Conservation (phyloP, 345 rosid genomes). For the Lagerstroemia speciosa region DNA sequence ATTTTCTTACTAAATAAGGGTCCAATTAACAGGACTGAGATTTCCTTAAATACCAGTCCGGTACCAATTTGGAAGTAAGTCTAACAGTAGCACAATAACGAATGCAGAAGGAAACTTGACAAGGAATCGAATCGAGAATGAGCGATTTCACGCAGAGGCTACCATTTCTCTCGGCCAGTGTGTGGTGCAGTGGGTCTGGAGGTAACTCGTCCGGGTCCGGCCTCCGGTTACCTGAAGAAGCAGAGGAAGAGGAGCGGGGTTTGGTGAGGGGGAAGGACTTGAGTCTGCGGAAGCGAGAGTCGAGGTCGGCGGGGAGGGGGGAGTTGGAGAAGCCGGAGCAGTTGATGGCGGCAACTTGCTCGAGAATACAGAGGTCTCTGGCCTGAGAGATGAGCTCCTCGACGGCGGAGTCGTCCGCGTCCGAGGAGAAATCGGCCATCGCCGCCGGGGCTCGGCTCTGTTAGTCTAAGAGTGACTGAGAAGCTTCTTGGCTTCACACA, state of each 20-base stretch:
- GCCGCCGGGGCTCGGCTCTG: not conserved
- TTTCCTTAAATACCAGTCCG: not conserved
- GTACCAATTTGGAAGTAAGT: not conserved
- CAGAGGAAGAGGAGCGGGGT: conserved; percentile 15
- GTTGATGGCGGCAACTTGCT: conserved; percentile 67
- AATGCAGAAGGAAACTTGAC: not conserved
- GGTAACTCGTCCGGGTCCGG: not conserved
- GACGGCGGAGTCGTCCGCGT: conserved; percentile 70
- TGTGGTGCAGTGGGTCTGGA: not conserved
- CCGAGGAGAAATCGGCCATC: conserved; percentile 71
- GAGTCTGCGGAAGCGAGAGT: conserved; percentile 65
- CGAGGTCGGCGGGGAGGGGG: conserved; percentile 58
- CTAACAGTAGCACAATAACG: not conserved
- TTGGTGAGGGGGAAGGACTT: conserved; percentile 47
- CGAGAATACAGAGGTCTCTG: conserved; percentile 59
- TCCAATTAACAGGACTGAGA: not conserved
- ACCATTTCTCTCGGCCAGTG: not conserved
- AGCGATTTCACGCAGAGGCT: not conserved
- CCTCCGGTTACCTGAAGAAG: not conserved
- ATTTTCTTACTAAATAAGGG: no score
- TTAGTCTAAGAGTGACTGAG: not conserved
- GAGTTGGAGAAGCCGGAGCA: conserved; percentile 47
- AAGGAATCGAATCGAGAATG: not conserved
- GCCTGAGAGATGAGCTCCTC: conserved; percentile 66
- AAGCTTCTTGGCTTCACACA: not conserved